Base-by-base conservation (phyloP, 179 eudicot species). In the Patellifolia procumbens region DNA sequence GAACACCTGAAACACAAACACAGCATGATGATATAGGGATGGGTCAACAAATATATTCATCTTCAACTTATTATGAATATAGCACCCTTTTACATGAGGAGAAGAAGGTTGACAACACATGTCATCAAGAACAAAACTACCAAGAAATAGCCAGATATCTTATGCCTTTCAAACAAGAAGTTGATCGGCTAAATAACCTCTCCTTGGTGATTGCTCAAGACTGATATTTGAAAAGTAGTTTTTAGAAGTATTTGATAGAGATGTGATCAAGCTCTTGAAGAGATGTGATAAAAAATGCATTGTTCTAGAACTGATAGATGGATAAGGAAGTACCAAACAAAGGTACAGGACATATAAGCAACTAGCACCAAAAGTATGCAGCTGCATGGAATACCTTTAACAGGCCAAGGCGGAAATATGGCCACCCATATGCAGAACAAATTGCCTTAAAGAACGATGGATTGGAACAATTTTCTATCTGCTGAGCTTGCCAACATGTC, bases 391-490 rank as follows among this genome's bases (percentile, higher is more conserved):
- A 71, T 43, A 94, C 99, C 99, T 95, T 95, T 74, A 95, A 68
- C 72, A 91, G 74, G 80, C 97, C 99, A 58, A 95, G 82, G 74
- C 93, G 86, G 15, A 92, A 60, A 84, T 95, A 95, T 68, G 91
- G 89, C 95, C 99, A 92, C 59, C 99, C 97, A 84, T 91, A 92
- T 76, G 90, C 90, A 75, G 48, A 77, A 73, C 85, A 86, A 37
- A 95, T 89, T 20, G 93, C 90, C 84, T 83, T 88, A 75, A 95
- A 86, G 62, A 95, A 84, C 31, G 97, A 95, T 42, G 95, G 92
- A 72, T 86, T 81, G 68, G 86, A 49, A 85, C 70, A 24, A 80
- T 80, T 78, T 77, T 75, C 69, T 70, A 71, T 78, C 76, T 71
- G 80, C 77, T 89, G 97, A 81, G 84, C 82, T 80, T 73, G 82